phyloP scores from a whole-genome alignment of 208 protist species.

The Leishmania braziliensis region DNA sequence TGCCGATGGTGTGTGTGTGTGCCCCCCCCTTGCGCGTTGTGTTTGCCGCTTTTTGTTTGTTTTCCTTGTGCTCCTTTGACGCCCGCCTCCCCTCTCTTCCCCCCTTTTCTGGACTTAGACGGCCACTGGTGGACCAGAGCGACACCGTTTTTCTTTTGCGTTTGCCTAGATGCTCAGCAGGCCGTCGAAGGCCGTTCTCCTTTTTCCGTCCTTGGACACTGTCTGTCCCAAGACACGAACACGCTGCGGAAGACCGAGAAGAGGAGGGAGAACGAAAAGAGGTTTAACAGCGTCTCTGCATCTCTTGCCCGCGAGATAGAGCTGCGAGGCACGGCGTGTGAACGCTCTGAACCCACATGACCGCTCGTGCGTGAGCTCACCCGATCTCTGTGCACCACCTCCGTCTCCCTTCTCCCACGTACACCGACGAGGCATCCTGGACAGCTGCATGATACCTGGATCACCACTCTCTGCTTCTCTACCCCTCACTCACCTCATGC shows the following conservation, averaged over 20 bases:
- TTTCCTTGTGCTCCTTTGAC: not conserved
- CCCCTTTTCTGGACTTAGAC: not conserved
- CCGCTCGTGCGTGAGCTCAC: not conserved
- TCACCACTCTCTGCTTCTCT: not conserved
- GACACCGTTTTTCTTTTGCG: conserved; percentile 9
- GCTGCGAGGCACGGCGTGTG: not conserved
- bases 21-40: not conserved
- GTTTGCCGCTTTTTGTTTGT: not conserved
- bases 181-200: not conserved
- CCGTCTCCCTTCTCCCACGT: not conserved
- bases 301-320: not conserved
- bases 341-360: not conserved
- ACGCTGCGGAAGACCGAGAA: not conserved
- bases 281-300: not conserved
- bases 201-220: conserved; percentile 9
- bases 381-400: not conserved
- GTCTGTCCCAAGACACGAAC: not conserved
- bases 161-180: conserved; percentile 1
- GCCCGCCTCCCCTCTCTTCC: conserved; percentile 15
- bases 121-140: not conserved
- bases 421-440: not conserved
- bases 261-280: not conserved
- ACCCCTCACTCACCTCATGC: not conserved
- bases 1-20: not conserved
- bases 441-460: not conserved